These are phyloP conservation scores for Raffaelea ambrosiae DNA, from an alignment of 2,329 filamentous ascomycete species.

Conservation along the genomic window DNA sequence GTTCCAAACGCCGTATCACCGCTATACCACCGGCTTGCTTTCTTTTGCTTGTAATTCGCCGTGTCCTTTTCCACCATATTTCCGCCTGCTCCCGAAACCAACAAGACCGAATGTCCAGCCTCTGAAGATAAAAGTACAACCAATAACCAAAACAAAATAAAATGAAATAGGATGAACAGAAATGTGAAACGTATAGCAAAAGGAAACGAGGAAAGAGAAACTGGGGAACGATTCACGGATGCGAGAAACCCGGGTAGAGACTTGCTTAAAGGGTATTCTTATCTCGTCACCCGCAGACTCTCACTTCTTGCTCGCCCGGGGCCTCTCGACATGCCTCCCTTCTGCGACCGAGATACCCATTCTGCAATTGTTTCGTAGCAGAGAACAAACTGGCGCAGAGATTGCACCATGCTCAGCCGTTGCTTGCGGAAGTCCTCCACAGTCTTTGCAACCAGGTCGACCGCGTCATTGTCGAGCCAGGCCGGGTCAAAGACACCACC, in stretches of 20 bases:
- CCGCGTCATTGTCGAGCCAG: slow-evolving; percentile 61
- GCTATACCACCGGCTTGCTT: too few relatives aligned
- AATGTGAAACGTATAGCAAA: background rate
- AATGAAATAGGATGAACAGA: slow-evolving; percentile 11
- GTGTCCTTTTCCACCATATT: too few relatives aligned
- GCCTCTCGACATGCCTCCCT: slow-evolving; percentile 12
- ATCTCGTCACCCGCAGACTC: slow-evolving; percentile 10
- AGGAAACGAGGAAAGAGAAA: background rate
- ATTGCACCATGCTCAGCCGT: slow-evolving; percentile 94
- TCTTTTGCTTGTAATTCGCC: too few relatives aligned
- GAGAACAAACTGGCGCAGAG: slow-evolving; percentile 82
- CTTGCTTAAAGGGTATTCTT: too few relatives aligned
- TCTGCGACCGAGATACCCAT: slow-evolving; percentile 57
- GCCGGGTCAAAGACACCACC: slow-evolving; percentile 13
- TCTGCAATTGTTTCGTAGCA: slow-evolving; percentile 94
- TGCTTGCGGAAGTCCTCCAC: slow-evolving; percentile 88
- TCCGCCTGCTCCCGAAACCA: too few relatives aligned
- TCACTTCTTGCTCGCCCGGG: slow-evolving; percentile 10
- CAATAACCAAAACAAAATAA: slow-evolving; percentile 1
- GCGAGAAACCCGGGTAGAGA: background rate
- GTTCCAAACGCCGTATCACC: too few relatives aligned
- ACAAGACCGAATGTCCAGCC: too few relatives aligned
- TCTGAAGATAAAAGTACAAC: background rate
- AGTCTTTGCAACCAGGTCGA: slow-evolving; percentile 77
- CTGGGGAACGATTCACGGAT: background rate